Evolutionary conservation across 2,329 filamentous ascomycete genomes (phyloP).

Genomic region (Rhexocercosporidium sp.): DNA sequence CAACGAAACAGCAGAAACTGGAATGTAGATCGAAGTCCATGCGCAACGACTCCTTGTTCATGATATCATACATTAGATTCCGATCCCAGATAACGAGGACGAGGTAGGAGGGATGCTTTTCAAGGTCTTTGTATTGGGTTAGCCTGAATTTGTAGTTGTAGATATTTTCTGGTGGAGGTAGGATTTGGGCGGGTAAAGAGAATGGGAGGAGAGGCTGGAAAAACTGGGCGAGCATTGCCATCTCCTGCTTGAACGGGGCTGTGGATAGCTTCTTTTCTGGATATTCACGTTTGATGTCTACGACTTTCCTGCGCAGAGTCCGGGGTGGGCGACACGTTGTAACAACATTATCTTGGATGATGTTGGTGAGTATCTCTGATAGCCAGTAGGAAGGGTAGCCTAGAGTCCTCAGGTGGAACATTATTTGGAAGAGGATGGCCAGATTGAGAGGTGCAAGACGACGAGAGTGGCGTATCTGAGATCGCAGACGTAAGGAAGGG

Average conservation of each 20-base stretch:
- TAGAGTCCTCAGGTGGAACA: conserved; percentile 15
- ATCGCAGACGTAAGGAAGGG: background rate
- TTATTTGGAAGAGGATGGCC: conserved; percentile 21
- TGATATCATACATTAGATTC: background rate
- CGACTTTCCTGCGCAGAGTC: background rate
- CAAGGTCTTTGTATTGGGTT: background rate
- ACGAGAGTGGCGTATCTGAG: background rate
- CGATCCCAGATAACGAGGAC: background rate
- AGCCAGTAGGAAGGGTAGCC: conserved; percentile 33
- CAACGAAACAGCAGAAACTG: background rate
- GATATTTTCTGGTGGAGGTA: background rate
- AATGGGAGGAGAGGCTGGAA: background rate
- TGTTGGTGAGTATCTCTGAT: conserved; percentile 23
- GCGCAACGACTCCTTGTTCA: background rate
- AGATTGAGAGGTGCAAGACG: conserved; percentile 7
- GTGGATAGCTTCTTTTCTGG: background rate
- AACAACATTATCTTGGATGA: conserved; percentile 21
- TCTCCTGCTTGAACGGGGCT: background rate
- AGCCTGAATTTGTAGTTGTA: background rate
- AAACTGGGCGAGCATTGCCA: background rate
- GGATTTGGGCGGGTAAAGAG: background rate
- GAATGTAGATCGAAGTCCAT: background rate
- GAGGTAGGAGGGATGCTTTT: background rate
- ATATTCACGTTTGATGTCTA: background rate
- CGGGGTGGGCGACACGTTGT: conserved; percentile 21